Conservation (phyloP, 176 grass and related monocot species). For the Avena atlantica region DNA sequence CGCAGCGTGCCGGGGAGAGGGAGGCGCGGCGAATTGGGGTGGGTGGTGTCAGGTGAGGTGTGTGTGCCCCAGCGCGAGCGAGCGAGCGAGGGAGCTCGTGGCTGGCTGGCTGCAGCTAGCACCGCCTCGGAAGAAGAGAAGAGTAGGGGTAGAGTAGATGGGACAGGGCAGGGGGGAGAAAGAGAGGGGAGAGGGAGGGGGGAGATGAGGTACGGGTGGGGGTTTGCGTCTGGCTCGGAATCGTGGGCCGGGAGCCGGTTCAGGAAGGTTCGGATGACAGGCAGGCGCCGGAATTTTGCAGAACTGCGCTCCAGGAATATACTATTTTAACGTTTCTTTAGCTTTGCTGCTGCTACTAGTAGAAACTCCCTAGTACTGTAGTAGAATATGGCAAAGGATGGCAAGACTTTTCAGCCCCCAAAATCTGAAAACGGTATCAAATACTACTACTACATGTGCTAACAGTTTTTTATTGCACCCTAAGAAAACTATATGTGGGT, state of each 20-base stretch:
- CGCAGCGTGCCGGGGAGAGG: background rate
- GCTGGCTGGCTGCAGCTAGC: constrained; percentile 13
- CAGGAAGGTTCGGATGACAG: constrained; percentile 58
- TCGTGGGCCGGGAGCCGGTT: constrained; percentile 28
- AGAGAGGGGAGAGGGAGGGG: background rate
- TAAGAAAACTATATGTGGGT: too few relatives aligned
- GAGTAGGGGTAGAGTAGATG: background rate
- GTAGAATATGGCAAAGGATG: background rate
- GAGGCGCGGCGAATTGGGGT: background rate
- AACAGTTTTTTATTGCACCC: too few relatives aligned
- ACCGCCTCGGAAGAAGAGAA: constrained; percentile 50
- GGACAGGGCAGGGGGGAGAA: constrained; percentile 15
- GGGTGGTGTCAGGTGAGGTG: background rate
- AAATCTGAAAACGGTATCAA: too few relatives aligned
- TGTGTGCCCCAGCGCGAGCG: background rate
- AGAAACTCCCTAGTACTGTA: too few relatives aligned
- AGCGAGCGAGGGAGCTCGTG: background rate
- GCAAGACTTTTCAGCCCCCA: background rate
- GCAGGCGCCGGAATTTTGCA: background rate
- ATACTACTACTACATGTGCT: too few relatives aligned
- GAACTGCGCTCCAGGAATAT: background rate
- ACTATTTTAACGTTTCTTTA: background rate
- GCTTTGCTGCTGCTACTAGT: background rate
- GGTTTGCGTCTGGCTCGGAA: constrained; percentile 49
- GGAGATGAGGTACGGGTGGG: background rate